phyloP scores from a whole-genome alignment of 2,329 filamentous ascomycete genomes.

The Xylaria digitata region DNA sequence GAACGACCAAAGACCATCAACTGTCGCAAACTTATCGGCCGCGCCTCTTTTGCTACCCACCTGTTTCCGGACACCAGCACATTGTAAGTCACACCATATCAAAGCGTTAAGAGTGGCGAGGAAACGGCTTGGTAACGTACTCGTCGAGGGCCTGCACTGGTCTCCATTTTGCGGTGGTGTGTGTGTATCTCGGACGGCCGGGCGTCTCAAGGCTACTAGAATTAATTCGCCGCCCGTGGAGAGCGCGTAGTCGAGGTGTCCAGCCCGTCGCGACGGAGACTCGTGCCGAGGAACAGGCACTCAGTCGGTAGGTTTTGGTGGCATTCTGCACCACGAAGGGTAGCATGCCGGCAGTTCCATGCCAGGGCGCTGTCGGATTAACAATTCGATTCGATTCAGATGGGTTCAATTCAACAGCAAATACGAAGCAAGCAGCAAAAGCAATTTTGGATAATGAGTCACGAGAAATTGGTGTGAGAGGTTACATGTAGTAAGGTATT shows the following conservation, averaged over 20 bases:
- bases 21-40: conserved; percentile 95
- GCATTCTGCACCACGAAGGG: conserved; percentile 59
- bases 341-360: conserved; percentile 57
- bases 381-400: not conserved
- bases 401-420: not conserved
- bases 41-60: conserved; percentile 92
- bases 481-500: not conserved
- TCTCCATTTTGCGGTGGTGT: conserved; percentile 63
- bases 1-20: conserved; percentile 97
- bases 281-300: conserved; percentile 16
- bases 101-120: conserved; percentile 17
- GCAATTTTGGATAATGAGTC: not conserved
- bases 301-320: conserved; percentile 53
- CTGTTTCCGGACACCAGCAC: conserved; percentile 58
- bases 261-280: conserved; percentile 12
- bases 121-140: conserved; percentile 55
- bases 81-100: conserved; percentile 28
- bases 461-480: not conserved
- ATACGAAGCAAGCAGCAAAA: not conserved
- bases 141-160: conserved; percentile 73
- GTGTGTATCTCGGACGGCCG: conserved; percentile 44
- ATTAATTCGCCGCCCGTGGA: conserved; percentile 12
- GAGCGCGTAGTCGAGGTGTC: conserved; percentile 34
- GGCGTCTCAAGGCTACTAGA: conserved; percentile 32
- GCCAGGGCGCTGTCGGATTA: conserved; percentile 38